Percentiles rank a stretch among this genome's conserved stretches.
These are phyloP conservation scores for Rhexocercosporidium sp. DNA, from an alignment of 2,329 filamentous ascomycete genomes.

Conservation along the genomic window DNA sequence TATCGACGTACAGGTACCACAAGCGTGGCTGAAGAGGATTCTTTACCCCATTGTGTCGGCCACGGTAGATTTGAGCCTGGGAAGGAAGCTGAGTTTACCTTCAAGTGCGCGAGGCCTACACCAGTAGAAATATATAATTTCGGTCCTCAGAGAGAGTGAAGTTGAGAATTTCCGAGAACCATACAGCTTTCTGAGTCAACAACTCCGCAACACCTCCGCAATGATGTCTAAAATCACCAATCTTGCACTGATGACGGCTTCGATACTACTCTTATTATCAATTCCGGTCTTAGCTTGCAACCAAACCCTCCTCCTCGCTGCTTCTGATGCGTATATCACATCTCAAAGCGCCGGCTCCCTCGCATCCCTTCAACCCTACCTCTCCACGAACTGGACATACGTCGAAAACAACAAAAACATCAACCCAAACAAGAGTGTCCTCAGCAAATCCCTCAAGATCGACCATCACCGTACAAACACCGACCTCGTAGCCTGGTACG, in stretches of 20 bases:
- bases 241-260: not conserved
- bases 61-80: not conserved
- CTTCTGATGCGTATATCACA: slow-evolving; percentile 22
- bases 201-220: not conserved
- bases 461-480: slow-evolving; percentile 21
- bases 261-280: not conserved
- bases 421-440: slow-evolving; percentile 3
- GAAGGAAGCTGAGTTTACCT: not conserved
- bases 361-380: slow-evolving; percentile 7
- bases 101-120: not conserved
- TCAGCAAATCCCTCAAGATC: slow-evolving; percentile 26
- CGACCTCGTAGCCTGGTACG: slow-evolving; percentile 18
- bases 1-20: not conserved
- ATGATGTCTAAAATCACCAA: not conserved
- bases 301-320: slow-evolving; percentile 10
- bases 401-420: slow-evolving; percentile 23
- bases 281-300: slow-evolving; percentile 9
- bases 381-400: slow-evolving; percentile 21
- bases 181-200: no score
- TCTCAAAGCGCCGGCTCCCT: slow-evolving; percentile 21
- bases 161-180: no score
- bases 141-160: no score
- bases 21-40: not conserved
- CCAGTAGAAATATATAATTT: no score
- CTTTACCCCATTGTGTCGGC: not conserved